Base-by-base conservation (phyloP, 169 alveolate species). In the Eimeria brunetti region DNA sequence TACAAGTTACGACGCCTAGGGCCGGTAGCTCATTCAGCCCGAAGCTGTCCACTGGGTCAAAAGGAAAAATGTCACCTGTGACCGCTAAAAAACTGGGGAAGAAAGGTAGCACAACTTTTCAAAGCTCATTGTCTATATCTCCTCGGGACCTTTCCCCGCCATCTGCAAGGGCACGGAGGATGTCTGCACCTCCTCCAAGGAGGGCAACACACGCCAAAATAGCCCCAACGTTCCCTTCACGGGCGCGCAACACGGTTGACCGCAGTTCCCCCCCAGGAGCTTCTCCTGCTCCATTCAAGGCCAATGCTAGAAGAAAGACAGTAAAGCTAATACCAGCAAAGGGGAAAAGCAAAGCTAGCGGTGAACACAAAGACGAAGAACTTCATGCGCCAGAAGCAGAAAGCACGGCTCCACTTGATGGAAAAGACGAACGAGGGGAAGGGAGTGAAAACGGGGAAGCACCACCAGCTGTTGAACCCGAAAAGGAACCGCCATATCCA, bases 141-240 rank as follows among this genome's bases (percentile, higher is more conserved):
- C 81, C 93, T 22, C 81, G 93, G 30, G 93, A 86, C 22, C 64
- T 49, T 4, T n/a, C 81, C 75, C 93, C 56, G 60, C 60, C 67
- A 14, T 46, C 81, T 41, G 60, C 93, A 86, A 38, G 78, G 49
- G 93, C 53, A 24, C 93, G 93, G 49, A 56, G 93, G 83, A 30
- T 60, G 78, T 44, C 83, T 60, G 93, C 69, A n/a, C 83, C 93
- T 64, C 83, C 93, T 86, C 83, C 78, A 41, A 38, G 93, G 36
- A 86, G 71, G 62, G 60, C 83, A 20, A 62, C 83, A 46, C 93
- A 86, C 33, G 36, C 67, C 53, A 86, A 86, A 64, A 44, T 86
- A 22, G 46, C 93, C 18, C 49, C 93, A 27, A 38, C 83, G 18
- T 30, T 64, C n/a, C 64, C 93, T 27, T 30, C 76, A 73, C 81